Evolutionary conservation across 495 filamentous ascomycete species (phyloP), one percentile per base, ranked within the genome.

Genomic region (Aspergillus cristatus): DNA sequence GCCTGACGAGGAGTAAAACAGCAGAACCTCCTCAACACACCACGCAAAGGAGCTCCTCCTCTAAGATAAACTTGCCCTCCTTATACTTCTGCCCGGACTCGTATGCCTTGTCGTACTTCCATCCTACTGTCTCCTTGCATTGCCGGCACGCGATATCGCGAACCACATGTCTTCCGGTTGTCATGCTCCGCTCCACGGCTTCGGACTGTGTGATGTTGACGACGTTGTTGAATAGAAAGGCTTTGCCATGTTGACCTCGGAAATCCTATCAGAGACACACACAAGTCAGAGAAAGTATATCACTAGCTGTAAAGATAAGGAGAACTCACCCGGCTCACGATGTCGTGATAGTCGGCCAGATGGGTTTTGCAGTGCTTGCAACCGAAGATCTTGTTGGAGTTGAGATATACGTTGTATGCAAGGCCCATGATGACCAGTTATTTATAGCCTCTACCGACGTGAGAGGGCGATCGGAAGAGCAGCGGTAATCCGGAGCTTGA

Each of bases 81-180:
- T 98, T 98, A 63, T 98, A 98, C 67, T 94, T 94, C 74, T 98
- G 90, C 41, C 67, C 75, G 32, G 63, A 50, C 73, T 98, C 91
- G 53, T 80, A 96, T 18, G 91, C 91, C 64, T 93, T 93, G 61
- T 98, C 91, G 65, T 98, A 98, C 65, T 94, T 98, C 91, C 91
- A 98, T 16, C 91, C 91, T 37, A 98, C 91, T 34, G 81, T 84
- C 56, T 84, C 81, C 48, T 79, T 81, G 77, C 91, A 98, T 63
- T 90, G 82, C 36, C 79, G 69, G 65, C 91, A 98, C 28, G 59
- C 59, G 50, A 98, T 95, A 59, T 98, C 91, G 33, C 93, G 79
- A 29, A 98, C 91, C 24, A 96, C 71, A 57, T 98, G 91, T 25
- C 82, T 72, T 32, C 91, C 91, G 2, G 91, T 98, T n/a, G 93